Evolutionary conservation across 805 yeast genomes (phyloP), one percentile per base, ranked within the genome.

Genomic region (Zygosaccharomyces gambellarensis): DNA sequence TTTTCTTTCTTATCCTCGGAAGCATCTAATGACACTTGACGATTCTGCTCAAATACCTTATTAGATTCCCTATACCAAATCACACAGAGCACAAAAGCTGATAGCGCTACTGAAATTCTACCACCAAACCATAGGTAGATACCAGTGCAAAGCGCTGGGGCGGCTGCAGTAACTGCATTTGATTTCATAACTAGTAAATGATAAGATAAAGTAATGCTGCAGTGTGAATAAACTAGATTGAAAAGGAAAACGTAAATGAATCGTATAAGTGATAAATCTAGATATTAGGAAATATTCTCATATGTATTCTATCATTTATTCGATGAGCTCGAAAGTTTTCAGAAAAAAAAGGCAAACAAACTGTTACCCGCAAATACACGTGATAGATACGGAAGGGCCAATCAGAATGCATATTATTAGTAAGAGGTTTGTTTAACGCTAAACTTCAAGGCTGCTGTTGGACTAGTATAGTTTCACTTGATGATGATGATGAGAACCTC

Each of bases 71-170:
- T 55, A 44, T 49, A 58, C 42, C 55, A 48, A 28, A 67, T 59
- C 25, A 61, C 52, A 46, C 58, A 59, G 30, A 64, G 57, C 3
- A 65, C 47, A 6, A 62, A 54, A 1, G 61, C 39, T 0, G 70
- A 64, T 4, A 71, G 41, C 1, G 68, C 63, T 9, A 72, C 47
- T 14, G 74, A 60, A 3, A 62, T 11, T 52, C 76, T 64, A 23
- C 78, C 78, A 23, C 73, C 72, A 36, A 64, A 55, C 19, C 59
- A 54, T 36, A 57, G 41, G 48, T 60, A 62, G 7, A 49, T 27
- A 9, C 50, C 50, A 8, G 54, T 40, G 27, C 31, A 43, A n/a
- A 36, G 32, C 19, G 23, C 34, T 34, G 44, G 42, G 14, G n/a
- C 40, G 11, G 38, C 12, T 14, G 48, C 55, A 5, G 41, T 31